phyloP scores from a whole-genome alignment of 2,329 filamentous ascomycete genomes.

The Aspergillus alliaceus region DNA sequence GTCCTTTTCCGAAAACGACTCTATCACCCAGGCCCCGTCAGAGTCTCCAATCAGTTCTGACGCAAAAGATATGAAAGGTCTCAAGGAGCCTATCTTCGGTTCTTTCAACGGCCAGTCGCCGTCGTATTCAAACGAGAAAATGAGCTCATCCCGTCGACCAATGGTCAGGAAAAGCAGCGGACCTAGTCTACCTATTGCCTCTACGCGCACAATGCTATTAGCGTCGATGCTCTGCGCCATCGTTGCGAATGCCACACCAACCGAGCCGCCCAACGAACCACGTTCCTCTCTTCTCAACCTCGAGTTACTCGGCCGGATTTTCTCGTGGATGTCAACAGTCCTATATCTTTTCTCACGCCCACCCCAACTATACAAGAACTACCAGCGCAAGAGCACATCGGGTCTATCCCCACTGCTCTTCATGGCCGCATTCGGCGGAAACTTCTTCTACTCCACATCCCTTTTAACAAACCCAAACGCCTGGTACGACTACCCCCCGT shows the following conservation, averaged over 20 bases:
- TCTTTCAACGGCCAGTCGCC: slow-evolving; percentile 22
- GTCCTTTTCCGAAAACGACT: slow-evolving; percentile 34
- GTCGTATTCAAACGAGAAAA: slow-evolving; percentile 39
- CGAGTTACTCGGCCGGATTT: slow-evolving; percentile 50
- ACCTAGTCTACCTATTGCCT: slow-evolving; percentile 31
- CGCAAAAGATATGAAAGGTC: slow-evolving; percentile 27
- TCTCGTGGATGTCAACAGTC: slow-evolving; percentile 58
- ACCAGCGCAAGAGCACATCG: slow-evolving; percentile 61
- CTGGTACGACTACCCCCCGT: slow-evolving; percentile 58
- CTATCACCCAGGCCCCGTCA: slow-evolving; percentile 16
- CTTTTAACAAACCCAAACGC: slow-evolving; percentile 64
- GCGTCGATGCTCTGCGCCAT: slow-evolving; percentile 48
- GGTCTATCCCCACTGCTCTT: slow-evolving; percentile 65
- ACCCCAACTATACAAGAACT: slow-evolving; percentile 68
- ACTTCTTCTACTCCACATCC: slow-evolving; percentile 65
- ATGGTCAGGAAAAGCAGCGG: slow-evolving; percentile 27
- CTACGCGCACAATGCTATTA: slow-evolving; percentile 46
- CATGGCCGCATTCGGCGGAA: slow-evolving; percentile 66
- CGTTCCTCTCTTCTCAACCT: slow-evolving; percentile 28
- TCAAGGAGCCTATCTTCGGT: slow-evolving; percentile 22
- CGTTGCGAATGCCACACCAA: slow-evolving; percentile 42
- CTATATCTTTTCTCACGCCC: slow-evolving; percentile 61
- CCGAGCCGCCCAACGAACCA: slow-evolving; percentile 17
- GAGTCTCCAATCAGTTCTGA: slow-evolving; percentile 24
- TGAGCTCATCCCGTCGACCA: slow-evolving; percentile 26